Conservation (phyloP, 2,329 filamentous ascomycete species). For the Colletotrichum sojae region DNA sequence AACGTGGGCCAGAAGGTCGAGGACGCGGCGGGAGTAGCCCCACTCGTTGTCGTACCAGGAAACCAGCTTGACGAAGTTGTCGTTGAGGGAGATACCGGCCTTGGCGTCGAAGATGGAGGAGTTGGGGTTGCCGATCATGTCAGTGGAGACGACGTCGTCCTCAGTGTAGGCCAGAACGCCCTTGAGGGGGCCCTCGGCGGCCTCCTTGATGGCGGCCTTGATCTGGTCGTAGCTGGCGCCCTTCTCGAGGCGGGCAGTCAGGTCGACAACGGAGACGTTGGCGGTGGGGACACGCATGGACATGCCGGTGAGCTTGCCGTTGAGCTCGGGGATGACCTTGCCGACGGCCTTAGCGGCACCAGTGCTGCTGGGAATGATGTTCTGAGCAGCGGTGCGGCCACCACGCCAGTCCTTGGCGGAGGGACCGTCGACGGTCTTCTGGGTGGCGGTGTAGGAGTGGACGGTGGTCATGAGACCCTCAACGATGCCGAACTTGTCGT, state of each 20-base stretch:
- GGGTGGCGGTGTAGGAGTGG: conserved; percentile 99
- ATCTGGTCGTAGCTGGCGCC: conserved; percentile 89
- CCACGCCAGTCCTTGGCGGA: conserved; percentile 99
- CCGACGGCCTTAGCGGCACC: conserved; percentile 99
- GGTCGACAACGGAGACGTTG: conserved; percentile 99
- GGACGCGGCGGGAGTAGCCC: conserved; percentile 97
- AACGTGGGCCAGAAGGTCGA: conserved; percentile 85
- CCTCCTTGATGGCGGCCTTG: conserved; percentile 91
- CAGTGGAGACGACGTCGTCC: conserved; percentile 95
- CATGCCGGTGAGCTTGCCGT: conserved; percentile 99
- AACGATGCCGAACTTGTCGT: conserved; percentile 97
- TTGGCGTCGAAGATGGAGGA: conserved; percentile 99
- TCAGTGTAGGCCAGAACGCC: conserved; percentile 95
- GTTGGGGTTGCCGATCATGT: conserved; percentile 91
- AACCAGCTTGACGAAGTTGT: conserved; percentile 99
- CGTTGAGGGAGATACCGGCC: conserved; percentile 98
- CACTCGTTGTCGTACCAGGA: conserved; percentile 99
- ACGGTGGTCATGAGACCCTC: conserved; percentile 99
- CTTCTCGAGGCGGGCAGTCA: conserved; percentile 96
- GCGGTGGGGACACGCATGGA: conserved; percentile 98
- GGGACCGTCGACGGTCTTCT: conserved; percentile 99
- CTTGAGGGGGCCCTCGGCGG: conserved; percentile 87
- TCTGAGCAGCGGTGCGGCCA: conserved; percentile 98
- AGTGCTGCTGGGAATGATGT: conserved; percentile 99
- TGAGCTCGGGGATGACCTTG: conserved; percentile 98